phyloP scores from a whole-genome alignment of 2,329 filamentous ascomycete species.

The Aspergillus calidoustus region DNA sequence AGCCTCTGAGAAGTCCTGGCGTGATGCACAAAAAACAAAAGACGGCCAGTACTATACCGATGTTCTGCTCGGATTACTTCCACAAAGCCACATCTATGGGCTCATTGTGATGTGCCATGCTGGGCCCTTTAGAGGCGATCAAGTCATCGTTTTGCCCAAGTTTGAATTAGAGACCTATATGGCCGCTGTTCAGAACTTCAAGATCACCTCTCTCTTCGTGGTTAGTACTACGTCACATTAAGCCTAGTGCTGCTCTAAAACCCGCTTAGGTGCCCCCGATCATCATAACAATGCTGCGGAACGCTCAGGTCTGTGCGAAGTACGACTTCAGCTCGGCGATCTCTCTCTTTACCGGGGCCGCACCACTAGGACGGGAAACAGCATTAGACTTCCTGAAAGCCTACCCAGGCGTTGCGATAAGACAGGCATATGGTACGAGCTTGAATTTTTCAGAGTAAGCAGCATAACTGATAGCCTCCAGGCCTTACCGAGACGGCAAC shows the following conservation, averaged over 20 bases:
- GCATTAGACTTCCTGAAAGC: slow-evolving; percentile 65
- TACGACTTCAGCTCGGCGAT: slow-evolving; percentile 74
- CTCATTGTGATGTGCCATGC: slow-evolving; percentile 72
- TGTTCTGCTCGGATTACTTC: slow-evolving; percentile 69
- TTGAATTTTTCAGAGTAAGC: not conserved
- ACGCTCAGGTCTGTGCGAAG: slow-evolving; percentile 62
- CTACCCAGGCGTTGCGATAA: slow-evolving; percentile 68
- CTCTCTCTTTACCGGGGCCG: slow-evolving; percentile 73
- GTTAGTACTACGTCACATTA: slow-evolving; percentile 48
- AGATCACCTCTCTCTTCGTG: slow-evolving; percentile 69
- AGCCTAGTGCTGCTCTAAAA: not conserved
- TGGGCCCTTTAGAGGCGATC: slow-evolving; percentile 72
- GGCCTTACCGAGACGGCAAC: slow-evolving; percentile 79
- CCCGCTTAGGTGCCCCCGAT: slow-evolving; percentile 72
- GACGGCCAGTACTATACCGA: slow-evolving; percentile 58
- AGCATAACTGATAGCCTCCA: slow-evolving; percentile 32
- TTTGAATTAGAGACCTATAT: slow-evolving; percentile 74
- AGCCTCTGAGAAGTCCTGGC: slow-evolving; percentile 52
- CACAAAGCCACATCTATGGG: slow-evolving; percentile 81
- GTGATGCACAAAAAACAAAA: slow-evolving; percentile 28
- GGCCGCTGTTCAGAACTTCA: slow-evolving; percentile 67
- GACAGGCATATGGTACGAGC: slow-evolving; percentile 70
- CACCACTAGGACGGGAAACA: slow-evolving; percentile 75
- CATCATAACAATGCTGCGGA: slow-evolving; percentile 75
- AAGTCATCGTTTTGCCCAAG: slow-evolving; percentile 70